Evolutionary conservation across 352 stramenopile species (phyloP).

Genomic region (Phytophthora sp.): DNA sequence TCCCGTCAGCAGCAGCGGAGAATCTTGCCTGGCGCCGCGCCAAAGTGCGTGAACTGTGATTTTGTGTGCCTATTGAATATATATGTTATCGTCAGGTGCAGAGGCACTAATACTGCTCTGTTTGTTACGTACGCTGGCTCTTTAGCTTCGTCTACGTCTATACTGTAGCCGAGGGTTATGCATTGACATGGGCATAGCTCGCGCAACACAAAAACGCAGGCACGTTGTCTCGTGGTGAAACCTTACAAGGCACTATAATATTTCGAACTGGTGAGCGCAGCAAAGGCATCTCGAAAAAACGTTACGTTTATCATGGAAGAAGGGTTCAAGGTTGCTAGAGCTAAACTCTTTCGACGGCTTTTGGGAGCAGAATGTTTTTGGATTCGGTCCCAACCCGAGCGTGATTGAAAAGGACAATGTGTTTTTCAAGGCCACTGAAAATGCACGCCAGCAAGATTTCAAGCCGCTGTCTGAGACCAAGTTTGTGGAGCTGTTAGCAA

Average conservation of each 20-base stretch:
- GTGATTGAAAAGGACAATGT: constrained; percentile 2
- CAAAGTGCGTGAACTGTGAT: no score
- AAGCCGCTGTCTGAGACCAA: not conserved
- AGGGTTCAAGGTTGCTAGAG: not conserved
- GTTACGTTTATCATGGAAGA: no score
- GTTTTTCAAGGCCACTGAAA: constrained; percentile 13
- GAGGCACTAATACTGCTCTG: not conserved
- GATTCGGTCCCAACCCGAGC: not conserved
- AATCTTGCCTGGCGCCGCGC: not conserved
- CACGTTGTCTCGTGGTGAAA: no score
- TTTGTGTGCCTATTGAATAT: no score
- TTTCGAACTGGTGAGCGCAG: no score
- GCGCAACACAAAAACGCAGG: no score
- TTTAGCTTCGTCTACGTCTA: not conserved
- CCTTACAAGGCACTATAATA: no score
- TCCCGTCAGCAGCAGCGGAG: not conserved
- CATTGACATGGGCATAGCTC: no score
- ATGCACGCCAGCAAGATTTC: constrained; percentile 15
- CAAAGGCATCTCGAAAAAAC: no score
- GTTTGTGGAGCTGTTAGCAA: not conserved
- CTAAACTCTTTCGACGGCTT: not conserved
- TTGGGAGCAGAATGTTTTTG: not conserved
- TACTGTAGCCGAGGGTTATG: no score
- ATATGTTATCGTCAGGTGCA: not conserved
- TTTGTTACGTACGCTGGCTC: not conserved